Conservation (phyloP, 306 rosid species). For the Astragalus glycyphyllos region DNA sequence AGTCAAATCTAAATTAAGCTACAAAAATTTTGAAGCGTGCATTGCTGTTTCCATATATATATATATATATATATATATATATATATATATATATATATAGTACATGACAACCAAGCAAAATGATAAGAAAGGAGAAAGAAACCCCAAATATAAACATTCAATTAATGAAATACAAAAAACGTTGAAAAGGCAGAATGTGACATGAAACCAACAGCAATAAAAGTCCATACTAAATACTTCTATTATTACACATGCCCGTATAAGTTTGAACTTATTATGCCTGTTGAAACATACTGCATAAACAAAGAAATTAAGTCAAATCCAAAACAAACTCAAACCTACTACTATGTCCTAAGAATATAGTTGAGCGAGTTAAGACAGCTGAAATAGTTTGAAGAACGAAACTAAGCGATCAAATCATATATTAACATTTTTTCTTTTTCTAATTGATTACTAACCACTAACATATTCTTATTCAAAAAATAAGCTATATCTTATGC, state of each 20-base stretch:
- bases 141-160: conserved; percentile 1
- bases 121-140: conserved; percentile 18
- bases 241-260: conserved; percentile 40
- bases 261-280: conserved; percentile 11
- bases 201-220: conserved; percentile 64
- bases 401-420: no score
- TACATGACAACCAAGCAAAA: conserved; percentile 45
- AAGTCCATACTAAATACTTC: conserved; percentile 54
- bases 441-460: no score
- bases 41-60: background rate
- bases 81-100: background rate
- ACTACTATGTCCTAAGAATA: no score
- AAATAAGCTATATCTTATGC: no score
- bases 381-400: no score
- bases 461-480: no score
- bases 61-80: background rate
- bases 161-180: conserved; percentile 2
- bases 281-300: background rate
- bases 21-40: background rate
- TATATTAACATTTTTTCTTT: no score
- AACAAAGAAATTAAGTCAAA: conserved; percentile 25
- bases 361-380: no score
- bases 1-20: conserved; percentile 30
- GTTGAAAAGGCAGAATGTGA: conserved; percentile 54
- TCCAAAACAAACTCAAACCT: conserved; percentile 35